Evolutionary conservation across 768 basidiomycete species (phyloP), one percentile per base, ranked within the genome.

Genomic region (Dacryopinax spathularia): DNA sequence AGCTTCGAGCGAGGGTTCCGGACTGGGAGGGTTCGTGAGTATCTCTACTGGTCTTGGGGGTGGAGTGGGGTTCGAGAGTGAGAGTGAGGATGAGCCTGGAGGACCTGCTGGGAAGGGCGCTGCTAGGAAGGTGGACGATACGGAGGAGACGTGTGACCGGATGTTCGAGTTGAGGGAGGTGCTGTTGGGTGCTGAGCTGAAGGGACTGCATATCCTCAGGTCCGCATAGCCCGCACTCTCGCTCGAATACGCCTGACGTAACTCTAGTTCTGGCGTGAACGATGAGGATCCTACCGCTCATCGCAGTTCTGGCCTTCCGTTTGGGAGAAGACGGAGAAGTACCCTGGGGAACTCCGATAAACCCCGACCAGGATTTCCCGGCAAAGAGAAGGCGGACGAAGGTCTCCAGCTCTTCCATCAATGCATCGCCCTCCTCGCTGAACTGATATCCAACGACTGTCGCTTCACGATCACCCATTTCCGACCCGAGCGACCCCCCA

Each of bases 361-460:
- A 25, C 60, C 68, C 20, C 33, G 22, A 7, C 13, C 35, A 31
- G 36, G 43, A 37, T 60, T 64, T 13, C 34, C 22, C 29, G 18
- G 62, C 18, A 60, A 67, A 10, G 65, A 63, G 31, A 66, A 66
- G 16, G 36, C 63, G 18, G 29, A 60, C 31, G 48, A 63, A 7
- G 62, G 43, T 34, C 29, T 31, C 15, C 27, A 10, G 2, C 34
- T 22, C 22, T 62, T 66, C 27, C 65, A 66, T 1, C 75, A 81
- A 62, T 87, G 85, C 70, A 79, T 86, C 13, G 79, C 78, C 29
- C 73, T 83, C 34, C 78, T 86, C 34, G 77, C 78, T n/a, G 88
- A 84, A 1, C 75, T 91, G 22, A 76, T 90, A 18, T 73, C 76
- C 4, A 84, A 87, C 64, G 90, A 91, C 69, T 87, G 87, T 69